phyloP scores from a whole-genome alignment of 192 early-diverging fungal genomes.

The Glomus cerebriforme region DNA sequence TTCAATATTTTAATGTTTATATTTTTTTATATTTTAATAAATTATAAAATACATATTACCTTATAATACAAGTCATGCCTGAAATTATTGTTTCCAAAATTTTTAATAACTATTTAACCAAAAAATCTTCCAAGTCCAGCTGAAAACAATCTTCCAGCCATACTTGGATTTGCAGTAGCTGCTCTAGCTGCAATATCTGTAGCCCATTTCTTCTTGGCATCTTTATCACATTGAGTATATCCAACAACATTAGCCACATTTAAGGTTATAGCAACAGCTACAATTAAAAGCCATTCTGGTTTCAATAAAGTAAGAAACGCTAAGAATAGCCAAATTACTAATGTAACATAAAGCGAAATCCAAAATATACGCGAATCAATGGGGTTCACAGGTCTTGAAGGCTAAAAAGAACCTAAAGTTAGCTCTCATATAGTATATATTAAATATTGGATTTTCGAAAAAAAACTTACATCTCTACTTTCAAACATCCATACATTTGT shows the following conservation, averaged over 20 bases:
- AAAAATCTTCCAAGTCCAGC: conserved; percentile 25
- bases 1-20: too few relatives aligned
- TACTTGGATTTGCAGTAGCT: conserved; percentile 4
- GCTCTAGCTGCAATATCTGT: conserved; percentile 54
- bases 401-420: conserved; percentile 39
- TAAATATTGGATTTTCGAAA: neutral
- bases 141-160: conserved; percentile 26
- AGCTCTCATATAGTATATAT: neutral
- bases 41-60: too few relatives aligned
- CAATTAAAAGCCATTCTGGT: conserved; percentile 84
- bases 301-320: conserved; percentile 76
- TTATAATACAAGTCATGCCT: too few relatives aligned
- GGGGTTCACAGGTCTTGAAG: conserved; percentile 72
- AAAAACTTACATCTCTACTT: conserved; percentile 70
- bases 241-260: conserved; percentile 93
- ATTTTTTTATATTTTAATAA: too few relatives aligned
- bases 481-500: conserved; percentile 97
- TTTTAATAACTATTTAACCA: neutral
- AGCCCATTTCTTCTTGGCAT: conserved; percentile 76
- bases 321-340: conserved; percentile 81
- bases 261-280: conserved; percentile 81
- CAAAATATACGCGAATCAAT: conserved; percentile 93
- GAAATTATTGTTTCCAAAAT: too few relatives aligned
- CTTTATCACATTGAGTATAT: conserved; percentile 95
- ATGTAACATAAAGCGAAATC: conserved; percentile 84